Percentiles rank a stretch among this genome's conserved stretches.
Evolutionary conservation across 2,329 filamentous ascomycete species (phyloP).

Genomic region (Alternaria angustiovoidea): DNA sequence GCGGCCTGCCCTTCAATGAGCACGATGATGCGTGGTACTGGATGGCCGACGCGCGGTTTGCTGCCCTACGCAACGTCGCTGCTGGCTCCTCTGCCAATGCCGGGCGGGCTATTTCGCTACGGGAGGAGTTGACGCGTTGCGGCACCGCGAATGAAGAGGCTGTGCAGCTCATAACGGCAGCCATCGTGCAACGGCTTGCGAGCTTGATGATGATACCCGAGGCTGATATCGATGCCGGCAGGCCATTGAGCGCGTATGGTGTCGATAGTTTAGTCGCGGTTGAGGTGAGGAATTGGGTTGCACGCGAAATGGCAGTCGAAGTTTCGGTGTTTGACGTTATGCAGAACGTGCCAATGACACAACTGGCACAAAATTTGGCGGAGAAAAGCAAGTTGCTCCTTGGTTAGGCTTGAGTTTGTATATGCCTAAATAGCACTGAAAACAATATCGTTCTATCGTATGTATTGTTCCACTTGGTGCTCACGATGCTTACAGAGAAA

Average conservation of each 20-base stretch:
- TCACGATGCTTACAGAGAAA: neutral
- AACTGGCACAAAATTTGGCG: constrained; percentile 14
- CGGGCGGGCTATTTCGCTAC: constrained; percentile 4
- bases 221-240: constrained; percentile 27
- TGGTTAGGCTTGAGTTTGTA: neutral
- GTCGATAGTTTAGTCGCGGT: constrained; percentile 33
- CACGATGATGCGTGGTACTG: constrained; percentile 15
- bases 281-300: constrained; percentile 26
- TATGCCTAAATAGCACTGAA: neutral
- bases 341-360: constrained; percentile 15
- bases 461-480: neutral
- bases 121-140: constrained; percentile 11
- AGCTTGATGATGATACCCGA: constrained; percentile 14
- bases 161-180: constrained; percentile 10
- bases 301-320: constrained; percentile 4
- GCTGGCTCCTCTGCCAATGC: constrained; percentile 10
- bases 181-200: constrained; percentile 14
- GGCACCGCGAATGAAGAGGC: constrained; percentile 10
- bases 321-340: constrained; percentile 19
- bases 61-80: constrained; percentile 9
- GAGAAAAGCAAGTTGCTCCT: constrained; percentile 18
- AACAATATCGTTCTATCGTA: neutral
- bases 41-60: constrained; percentile 11
- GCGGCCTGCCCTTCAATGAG: constrained; percentile 16
- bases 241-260: constrained; percentile 28